A percentile compares a stretch with the other conserved stretches of the same genome.
These are phyloP conservation scores for Fusarium gaditjirri DNA, from an alignment of 2,329 filamentous ascomycete genomes.

Conservation along the genomic window DNA sequence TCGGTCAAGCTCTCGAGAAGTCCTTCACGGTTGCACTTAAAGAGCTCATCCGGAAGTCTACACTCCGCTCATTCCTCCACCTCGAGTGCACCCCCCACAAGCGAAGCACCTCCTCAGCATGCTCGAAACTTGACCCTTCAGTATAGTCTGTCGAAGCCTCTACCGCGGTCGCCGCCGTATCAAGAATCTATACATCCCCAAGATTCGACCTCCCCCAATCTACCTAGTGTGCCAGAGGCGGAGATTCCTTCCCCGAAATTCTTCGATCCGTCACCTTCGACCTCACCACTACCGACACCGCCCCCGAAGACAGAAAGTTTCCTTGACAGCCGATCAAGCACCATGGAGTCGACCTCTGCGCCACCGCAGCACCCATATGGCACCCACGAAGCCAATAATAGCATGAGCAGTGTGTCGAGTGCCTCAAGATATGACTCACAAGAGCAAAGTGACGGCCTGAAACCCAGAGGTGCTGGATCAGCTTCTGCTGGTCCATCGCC, in stretches of 20 bases:
- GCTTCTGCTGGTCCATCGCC: constrained; percentile 68
- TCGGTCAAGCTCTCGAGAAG: constrained; percentile 56
- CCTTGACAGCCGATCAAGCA: constrained; percentile 57
- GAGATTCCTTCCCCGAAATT: constrained; percentile 43
- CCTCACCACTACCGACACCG: constrained; percentile 17
- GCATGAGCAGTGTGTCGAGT: constrained; percentile 59
- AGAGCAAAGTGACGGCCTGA: constrained; percentile 57
- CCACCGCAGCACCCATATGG: constrained; percentile 53
- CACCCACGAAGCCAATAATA: constrained; percentile 51
- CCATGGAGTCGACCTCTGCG: constrained; percentile 60
- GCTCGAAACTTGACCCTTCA: constrained; percentile 65
- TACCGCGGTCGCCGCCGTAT: constrained; percentile 62
- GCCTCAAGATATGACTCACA: constrained; percentile 58
- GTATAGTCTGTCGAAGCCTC: constrained; percentile 67
- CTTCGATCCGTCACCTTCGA: constrained; percentile 18
- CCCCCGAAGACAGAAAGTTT: constrained; percentile 51
- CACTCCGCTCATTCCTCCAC: constrained; percentile 32
- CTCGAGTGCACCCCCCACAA: constrained; percentile 28
- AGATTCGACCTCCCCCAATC: constrained; percentile 46
- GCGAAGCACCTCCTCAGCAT: constrained; percentile 55
- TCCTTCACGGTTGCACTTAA: constrained; percentile 56
- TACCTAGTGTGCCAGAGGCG: constrained; percentile 48
- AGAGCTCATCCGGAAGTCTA: constrained; percentile 38
- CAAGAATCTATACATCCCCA: constrained; percentile 44
- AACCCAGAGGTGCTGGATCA: constrained; percentile 64